Evolutionary conservation across 1,284 basidiomycete species (phyloP).

Genomic region (Austroboletus niveus): DNA sequence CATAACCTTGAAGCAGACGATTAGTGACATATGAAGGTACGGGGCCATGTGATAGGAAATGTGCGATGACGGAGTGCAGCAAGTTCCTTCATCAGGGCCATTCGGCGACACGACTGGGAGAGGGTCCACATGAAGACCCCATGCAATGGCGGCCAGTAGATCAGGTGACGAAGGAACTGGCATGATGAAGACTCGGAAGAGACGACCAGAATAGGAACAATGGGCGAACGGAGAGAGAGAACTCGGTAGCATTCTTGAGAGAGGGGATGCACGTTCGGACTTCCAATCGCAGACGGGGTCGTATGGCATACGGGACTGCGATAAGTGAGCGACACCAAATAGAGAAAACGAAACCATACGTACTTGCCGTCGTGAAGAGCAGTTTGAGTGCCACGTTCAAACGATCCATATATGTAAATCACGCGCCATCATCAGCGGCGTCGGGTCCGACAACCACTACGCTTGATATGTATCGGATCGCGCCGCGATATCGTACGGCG

Average conservation of each 20-base stretch:
- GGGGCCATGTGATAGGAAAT: constrained; percentile 2
- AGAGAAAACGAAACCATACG: not conserved
- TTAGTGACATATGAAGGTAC: not conserved
- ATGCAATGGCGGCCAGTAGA: not conserved
- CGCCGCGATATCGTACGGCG: not conserved
- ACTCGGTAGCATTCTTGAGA: not conserved
- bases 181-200: not conserved
- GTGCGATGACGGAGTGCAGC: not conserved
- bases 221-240: not conserved
- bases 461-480: constrained; percentile 1
- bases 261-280: not conserved
- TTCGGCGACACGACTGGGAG: not conserved
- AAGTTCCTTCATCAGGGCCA: not conserved
- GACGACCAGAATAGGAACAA: not conserved
- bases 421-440: not conserved
- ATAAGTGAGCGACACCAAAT: constrained; percentile 5
- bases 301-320: not conserved
- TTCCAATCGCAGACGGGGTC: constrained; percentile 2
- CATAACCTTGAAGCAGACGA: not conserved
- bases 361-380: constrained; percentile 3
- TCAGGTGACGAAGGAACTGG: not conserved
- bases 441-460: not conserved
- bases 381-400: constrained; percentile 1
- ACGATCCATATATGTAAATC: not conserved
- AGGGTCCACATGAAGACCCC: constrained; percentile 2